phyloP scores from a whole-genome alignment of 2,329 filamentous ascomycete genomes.

The Aspergillus sp. region DNA sequence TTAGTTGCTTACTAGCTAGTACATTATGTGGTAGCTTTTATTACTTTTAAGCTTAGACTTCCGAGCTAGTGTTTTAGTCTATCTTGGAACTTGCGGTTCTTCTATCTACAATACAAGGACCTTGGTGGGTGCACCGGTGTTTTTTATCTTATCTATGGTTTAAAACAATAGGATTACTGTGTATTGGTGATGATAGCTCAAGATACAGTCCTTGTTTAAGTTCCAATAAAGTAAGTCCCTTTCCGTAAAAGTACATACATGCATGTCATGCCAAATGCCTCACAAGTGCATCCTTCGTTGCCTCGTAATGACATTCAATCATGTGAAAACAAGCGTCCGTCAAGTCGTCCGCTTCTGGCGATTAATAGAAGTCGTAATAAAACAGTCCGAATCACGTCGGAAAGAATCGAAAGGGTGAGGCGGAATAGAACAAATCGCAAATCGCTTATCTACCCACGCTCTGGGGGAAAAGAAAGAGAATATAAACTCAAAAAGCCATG shows the following conservation, averaged over 20 bases:
- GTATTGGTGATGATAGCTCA: background rate
- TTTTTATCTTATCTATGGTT: background rate
- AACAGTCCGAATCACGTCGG: slow-evolving; percentile 5
- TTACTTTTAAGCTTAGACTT: background rate
- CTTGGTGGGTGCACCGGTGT: background rate
- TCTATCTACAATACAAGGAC: background rate
- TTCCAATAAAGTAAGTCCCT: slow-evolving; percentile 6
- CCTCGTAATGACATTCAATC: slow-evolving; percentile 17
- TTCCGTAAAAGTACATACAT: slow-evolving; percentile 17
- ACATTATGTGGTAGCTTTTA: background rate
- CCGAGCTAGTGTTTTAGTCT: background rate
- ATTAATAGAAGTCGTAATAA: slow-evolving; percentile 5
- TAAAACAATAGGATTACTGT: too few species aligned
- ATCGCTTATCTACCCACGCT: slow-evolving; percentile 21
- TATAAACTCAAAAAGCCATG: slow-evolving; percentile 9
- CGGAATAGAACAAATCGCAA: slow-evolving; percentile 10
- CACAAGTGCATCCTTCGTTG: slow-evolving; percentile 16
- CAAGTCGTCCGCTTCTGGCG: background rate
- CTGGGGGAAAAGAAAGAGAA: slow-evolving; percentile 2
- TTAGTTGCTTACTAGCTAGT: too few species aligned
- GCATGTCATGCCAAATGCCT: slow-evolving; percentile 10
- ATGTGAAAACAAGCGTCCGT: slow-evolving; percentile 9
- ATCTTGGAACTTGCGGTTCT: background rate
- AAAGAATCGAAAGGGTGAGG: background rate
- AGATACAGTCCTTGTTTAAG: slow-evolving; percentile 1